A percentile compares a stretch with the other conserved stretches of the same genome.
Evolutionary conservation across 495 filamentous ascomycete species (phyloP).

Genomic region (Darksidea phi): DNA sequence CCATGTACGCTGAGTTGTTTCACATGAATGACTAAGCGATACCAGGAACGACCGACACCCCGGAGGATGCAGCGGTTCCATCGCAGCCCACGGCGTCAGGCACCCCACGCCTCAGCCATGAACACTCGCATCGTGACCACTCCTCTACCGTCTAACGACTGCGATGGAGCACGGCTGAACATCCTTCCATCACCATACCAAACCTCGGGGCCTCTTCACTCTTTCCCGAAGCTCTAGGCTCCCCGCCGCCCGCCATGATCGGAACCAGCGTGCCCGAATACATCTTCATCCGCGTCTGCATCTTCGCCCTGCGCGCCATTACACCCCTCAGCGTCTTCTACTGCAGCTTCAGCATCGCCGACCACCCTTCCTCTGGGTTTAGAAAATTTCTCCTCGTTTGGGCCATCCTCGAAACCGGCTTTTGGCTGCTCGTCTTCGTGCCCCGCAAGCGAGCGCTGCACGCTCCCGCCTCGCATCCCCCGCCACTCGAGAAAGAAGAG

Average conservation of each 20-base stretch:
- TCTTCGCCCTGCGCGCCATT: conserved; percentile 37
- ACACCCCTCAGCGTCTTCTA: conserved; percentile 53
- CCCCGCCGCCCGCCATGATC: conserved; percentile 21
- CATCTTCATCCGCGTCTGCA: conserved; percentile 26
- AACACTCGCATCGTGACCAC: not conserved
- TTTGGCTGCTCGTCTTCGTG: conserved; percentile 56
- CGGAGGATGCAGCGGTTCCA: not conserved
- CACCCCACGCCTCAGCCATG: not conserved
- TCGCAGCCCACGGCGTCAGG: not conserved
- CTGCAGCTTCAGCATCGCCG: conserved; percentile 42
- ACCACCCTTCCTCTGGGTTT: conserved; percentile 36
- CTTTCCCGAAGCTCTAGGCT: not conserved
- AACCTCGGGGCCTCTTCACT: not conserved
- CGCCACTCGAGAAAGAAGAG: conserved; percentile 44
- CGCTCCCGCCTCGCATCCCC: conserved; percentile 54
- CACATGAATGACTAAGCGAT: too few species aligned
- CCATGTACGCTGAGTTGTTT: too few species aligned
- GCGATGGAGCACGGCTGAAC: conserved; percentile 10
- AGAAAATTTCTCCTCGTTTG: conserved; percentile 14
- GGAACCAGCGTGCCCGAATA: conserved; percentile 25
- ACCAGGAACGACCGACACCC: not conserved
- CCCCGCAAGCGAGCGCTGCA: conserved; percentile 54
- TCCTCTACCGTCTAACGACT: not conserved
- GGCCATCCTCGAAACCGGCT: conserved; percentile 49
- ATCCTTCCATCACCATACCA: not conserved